phyloP scores from a whole-genome alignment of 208 protist species.

The Acanthamoeba culbertsoni region DNA sequence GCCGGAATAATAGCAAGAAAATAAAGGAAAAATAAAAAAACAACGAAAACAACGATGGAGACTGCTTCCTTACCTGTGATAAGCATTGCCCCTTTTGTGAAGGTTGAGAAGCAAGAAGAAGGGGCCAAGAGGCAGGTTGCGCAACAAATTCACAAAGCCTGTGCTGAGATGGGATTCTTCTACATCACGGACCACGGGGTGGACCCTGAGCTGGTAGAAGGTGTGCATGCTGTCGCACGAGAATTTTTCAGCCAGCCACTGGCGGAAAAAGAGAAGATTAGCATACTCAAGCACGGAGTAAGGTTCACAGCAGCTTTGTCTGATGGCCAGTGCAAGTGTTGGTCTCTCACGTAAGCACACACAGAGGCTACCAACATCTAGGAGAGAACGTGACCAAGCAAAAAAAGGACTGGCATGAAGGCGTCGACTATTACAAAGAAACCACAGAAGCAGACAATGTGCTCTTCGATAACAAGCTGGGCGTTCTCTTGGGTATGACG shows the following conservation, averaged over 20 bases:
- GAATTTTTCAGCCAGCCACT: conserved; percentile 30
- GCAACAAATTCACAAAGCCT: conserved; percentile 22
- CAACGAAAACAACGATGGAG: not conserved
- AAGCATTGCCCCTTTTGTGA: not conserved
- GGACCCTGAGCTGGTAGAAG: not conserved
- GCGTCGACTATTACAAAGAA: conserved; percentile 5
- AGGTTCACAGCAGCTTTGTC: not conserved
- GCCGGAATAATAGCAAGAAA: not conserved
- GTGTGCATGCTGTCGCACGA: not conserved
- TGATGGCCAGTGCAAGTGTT: not conserved
- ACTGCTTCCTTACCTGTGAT: not conserved
- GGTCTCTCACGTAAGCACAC: not conserved
- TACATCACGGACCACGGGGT: conserved; percentile 61
- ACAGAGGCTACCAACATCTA: conserved; percentile 47
- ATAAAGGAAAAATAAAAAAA: not conserved
- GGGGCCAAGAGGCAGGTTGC: not conserved
- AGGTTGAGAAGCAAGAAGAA: not conserved
- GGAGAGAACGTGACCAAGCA: conserved; percentile 53
- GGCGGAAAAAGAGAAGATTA: conserved; percentile 54
- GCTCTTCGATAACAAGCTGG: not conserved
- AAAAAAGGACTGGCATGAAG: conserved; percentile 60
- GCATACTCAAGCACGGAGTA: not conserved
- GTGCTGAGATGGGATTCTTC: conserved; percentile 59
- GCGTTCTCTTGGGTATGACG: not conserved
- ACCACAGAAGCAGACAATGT: not conserved